Evolutionary conservation across 2,329 filamentous ascomycete species (phyloP).

Genomic region (Mycosphaerelloides madeirae): DNA sequence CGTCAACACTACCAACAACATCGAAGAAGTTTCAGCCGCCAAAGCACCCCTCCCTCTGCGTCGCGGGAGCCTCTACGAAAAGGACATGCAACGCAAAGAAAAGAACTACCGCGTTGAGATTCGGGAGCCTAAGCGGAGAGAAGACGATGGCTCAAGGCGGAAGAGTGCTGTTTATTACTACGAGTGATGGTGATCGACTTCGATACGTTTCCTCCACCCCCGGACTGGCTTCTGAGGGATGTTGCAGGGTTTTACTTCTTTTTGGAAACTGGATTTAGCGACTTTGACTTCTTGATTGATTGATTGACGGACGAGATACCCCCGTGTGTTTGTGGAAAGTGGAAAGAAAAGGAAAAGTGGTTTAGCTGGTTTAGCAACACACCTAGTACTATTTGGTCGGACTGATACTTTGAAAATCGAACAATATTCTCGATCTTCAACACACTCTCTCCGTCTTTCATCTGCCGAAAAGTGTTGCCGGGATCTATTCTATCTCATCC

Average conservation of each 20-base stretch:
- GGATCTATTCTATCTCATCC: no score
- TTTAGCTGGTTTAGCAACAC: no score
- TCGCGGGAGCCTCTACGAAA: constrained; percentile 13
- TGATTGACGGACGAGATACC: neutral
- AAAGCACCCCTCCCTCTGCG: constrained; percentile 4
- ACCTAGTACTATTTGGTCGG: no score
- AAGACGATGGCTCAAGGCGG: neutral
- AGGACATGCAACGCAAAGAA: constrained; percentile 12
- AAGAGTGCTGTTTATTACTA: neutral
- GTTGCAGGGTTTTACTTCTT: neutral
- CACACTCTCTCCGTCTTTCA: no score
- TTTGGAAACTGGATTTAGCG: neutral
- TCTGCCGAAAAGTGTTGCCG: no score
- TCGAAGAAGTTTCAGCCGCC: constrained; percentile 8
- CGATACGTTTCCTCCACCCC: constrained; percentile 1
- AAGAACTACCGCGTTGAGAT: constrained; percentile 18
- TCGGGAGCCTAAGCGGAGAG: constrained; percentile 11
- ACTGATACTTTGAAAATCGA: no score
- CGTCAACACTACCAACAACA: constrained; percentile 7
- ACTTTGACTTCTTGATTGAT: no score
- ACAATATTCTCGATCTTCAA: no score
- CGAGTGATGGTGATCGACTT: no score
- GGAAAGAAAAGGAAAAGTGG: no score
- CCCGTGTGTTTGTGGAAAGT: no score
- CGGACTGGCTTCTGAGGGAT: neutral